Conservation (phyloP, 2,329 filamentous ascomycete species). For the Beauveria caledonica region DNA sequence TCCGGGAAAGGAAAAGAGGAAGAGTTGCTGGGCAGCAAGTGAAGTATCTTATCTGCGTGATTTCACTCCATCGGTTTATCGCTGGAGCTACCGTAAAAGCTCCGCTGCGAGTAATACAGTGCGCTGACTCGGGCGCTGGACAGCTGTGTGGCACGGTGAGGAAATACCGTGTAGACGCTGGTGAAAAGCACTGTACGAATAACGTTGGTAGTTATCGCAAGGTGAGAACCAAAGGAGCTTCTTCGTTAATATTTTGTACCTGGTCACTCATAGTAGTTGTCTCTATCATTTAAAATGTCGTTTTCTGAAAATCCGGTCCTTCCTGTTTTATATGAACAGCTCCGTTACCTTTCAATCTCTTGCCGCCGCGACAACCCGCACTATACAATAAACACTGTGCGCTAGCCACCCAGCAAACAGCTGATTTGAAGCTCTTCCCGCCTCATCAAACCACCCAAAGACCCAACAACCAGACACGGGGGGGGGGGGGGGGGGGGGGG, state of each 20-base stretch:
- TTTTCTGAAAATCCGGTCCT: too few relatives aligned
- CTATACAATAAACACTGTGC: neutral
- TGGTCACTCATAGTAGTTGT: too few relatives aligned
- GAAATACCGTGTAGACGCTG: neutral
- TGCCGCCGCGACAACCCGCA: neutral
- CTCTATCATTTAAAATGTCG: too few relatives aligned
- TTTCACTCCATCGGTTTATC: slow-evolving; percentile 17
- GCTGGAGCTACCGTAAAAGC: neutral
- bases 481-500: too few relatives aligned
- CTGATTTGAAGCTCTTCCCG: neutral
- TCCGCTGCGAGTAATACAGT: slow-evolving; percentile 1
- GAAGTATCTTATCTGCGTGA: slow-evolving; percentile 19
- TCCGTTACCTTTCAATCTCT: neutral
- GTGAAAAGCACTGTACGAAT: neutral
- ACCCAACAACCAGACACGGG: neutral
- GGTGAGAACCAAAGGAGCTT: too few relatives aligned
- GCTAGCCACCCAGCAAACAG: neutral
- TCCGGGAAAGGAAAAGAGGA: slow-evolving; percentile 7
- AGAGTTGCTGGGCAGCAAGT: slow-evolving; percentile 11
- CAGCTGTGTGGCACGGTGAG: neutral
- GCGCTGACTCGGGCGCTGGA: neutral
- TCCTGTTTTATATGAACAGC: too few relatives aligned
- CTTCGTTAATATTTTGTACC: too few relatives aligned
- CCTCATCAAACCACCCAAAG: neutral
- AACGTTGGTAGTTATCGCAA: too few relatives aligned